phyloP scores from a whole-genome alignment of 371 early-diverging fungal species.

The Haplosporangium sp. region DNA sequence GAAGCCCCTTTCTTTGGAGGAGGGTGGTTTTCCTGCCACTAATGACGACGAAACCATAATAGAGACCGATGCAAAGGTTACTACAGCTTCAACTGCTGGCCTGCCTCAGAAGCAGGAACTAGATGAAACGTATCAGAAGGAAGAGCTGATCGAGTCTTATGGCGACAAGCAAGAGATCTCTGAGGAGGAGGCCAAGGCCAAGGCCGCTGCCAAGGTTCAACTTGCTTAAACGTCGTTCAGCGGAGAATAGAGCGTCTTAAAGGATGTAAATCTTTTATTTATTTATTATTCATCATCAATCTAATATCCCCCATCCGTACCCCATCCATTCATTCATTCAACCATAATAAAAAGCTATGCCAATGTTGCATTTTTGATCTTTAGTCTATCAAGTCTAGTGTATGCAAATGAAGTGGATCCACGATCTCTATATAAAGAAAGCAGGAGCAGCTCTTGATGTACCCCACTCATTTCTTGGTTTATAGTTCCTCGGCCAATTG shows the following conservation, averaged over 20 bases:
- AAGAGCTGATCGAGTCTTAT: slow-evolving; percentile 5
- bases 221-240: slow-evolving; percentile 5
- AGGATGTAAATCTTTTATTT: background rate
- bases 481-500: slow-evolving; percentile 34
- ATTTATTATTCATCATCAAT: background rate
- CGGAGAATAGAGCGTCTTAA: too few species aligned
- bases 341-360: background rate
- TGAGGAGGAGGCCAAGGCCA: slow-evolving; percentile 8
- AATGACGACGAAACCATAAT: slow-evolving; percentile 5
- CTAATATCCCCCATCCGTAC: background rate
- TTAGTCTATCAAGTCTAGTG: too few species aligned
- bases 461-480: background rate
- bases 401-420: too few species aligned
- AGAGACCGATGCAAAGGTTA: background rate
- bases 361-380: too few species aligned
- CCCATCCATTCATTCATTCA: background rate
- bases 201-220: slow-evolving; percentile 14
- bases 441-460: background rate
- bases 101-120: slow-evolving; percentile 10
- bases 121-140: background rate
- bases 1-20: slow-evolving; percentile 19
- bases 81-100: background rate
- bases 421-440: too few species aligned
- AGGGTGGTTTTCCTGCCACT: slow-evolving; percentile 28
- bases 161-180: slow-evolving; percentile 5